Evolutionary conservation across 2,329 filamentous ascomycete genomes (phyloP).

Genomic region (Davidsoniella eucalypti): DNA sequence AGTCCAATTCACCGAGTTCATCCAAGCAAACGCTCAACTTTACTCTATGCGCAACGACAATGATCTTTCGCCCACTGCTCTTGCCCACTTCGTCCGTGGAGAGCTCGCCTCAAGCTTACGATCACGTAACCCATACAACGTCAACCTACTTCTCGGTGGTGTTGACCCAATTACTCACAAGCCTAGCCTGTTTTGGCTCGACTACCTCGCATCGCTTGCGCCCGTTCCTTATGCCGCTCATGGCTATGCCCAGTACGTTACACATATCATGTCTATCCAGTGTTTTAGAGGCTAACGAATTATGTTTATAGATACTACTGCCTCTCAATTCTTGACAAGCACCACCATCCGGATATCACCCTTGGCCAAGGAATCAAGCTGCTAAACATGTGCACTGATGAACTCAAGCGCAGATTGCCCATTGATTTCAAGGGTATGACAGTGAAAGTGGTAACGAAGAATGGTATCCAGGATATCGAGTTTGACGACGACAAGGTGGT

Average conservation of each 20-base stretch:
- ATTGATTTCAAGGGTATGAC: constrained; percentile 97
- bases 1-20: constrained; percentile 99
- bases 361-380: constrained; percentile 84
- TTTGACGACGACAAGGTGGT: constrained; percentile 70
- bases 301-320: constrained; percentile 65
- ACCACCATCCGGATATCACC: constrained; percentile 87
- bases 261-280: not conserved
- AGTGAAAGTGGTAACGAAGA: constrained; percentile 90
- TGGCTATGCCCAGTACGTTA: constrained; percentile 79
- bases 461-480: constrained; percentile 71
- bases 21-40: constrained; percentile 94
- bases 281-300: not conserved
- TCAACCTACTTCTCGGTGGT: constrained; percentile 89
- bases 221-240: constrained; percentile 90
- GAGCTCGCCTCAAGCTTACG: constrained; percentile 83
- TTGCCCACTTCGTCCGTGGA: constrained; percentile 83
- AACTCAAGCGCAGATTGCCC: constrained; percentile 89
- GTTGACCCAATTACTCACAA: constrained; percentile 83
- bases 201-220: constrained; percentile 83
- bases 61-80: constrained; percentile 74
- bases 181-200: constrained; percentile 90
- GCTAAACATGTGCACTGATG: constrained; percentile 85
- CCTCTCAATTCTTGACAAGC: constrained; percentile 92
- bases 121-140: constrained; percentile 86
- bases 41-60: constrained; percentile 97